Evolutionary conservation across 2,329 filamentous ascomycete species (phyloP).

Genomic region (Aspergillus clavatus): DNA sequence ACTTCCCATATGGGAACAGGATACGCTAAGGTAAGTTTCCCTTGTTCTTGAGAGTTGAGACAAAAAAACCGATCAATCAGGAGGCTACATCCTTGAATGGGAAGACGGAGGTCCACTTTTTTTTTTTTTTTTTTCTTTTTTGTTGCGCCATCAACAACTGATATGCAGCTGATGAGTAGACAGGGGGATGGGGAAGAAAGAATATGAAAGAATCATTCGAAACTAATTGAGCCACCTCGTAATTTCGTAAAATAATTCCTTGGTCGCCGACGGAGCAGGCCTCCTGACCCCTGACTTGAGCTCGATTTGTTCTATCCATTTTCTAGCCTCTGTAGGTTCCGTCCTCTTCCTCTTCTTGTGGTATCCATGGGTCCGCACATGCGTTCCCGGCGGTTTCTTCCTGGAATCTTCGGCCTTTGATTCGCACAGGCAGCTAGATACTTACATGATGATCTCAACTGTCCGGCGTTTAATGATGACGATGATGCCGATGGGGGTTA

Average conservation of each 20-base stretch:
- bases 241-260: background rate
- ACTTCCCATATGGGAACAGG: too few species aligned
- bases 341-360: slow-evolving; percentile 4
- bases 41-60: too few species aligned
- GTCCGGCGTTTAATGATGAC: slow-evolving; percentile 16
- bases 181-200: too few species aligned
- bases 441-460: slow-evolving; percentile 19
- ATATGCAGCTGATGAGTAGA: too few species aligned
- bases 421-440: slow-evolving; percentile 21
- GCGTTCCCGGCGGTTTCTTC: slow-evolving; percentile 15
- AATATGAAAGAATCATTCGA: too few species aligned
- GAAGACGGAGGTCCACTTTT: too few species aligned
- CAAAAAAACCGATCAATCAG: too few species aligned
- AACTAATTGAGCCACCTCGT: background rate
- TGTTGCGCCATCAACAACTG: too few species aligned
- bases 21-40: too few species aligned
- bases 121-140: too few species aligned
- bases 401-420: slow-evolving; percentile 20
- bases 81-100: too few species aligned
- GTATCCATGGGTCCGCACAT: slow-evolving; percentile 13
- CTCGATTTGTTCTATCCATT: slow-evolving; percentile 16
- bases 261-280: too few species aligned
- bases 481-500: slow-evolving; percentile 10
- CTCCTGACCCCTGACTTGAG: slow-evolving; percentile 19
- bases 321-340: slow-evolving; percentile 7